Evolutionary conservation across 2,329 filamentous ascomycete species (phyloP).

Genomic region (Fusarium sarcochroum): DNA sequence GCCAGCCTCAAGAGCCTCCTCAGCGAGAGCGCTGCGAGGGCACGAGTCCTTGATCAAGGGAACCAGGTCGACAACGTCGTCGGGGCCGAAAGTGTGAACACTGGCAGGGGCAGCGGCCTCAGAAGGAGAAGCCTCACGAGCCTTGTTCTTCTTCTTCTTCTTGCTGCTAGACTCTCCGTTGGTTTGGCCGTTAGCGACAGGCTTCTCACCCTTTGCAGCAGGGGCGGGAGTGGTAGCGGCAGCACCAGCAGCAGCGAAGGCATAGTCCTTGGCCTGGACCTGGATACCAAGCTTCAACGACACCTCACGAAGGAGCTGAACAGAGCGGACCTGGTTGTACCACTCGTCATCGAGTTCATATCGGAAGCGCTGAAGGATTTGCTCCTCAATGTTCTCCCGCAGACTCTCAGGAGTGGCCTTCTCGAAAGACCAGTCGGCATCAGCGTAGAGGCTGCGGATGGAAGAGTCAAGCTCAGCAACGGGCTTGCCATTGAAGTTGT

Average conservation of each 20-base stretch:
- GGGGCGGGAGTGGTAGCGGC: constrained; percentile 47
- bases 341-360: constrained; percentile 79
- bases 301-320: constrained; percentile 91
- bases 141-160: constrained; percentile 76
- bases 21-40: constrained; percentile 89
- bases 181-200: constrained; percentile 56
- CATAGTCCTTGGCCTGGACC: constrained; percentile 76
- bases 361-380: constrained; percentile 82
- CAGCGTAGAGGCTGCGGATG: constrained; percentile 82
- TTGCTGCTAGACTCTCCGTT: constrained; percentile 60
- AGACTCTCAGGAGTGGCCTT: constrained; percentile 81
- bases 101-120: constrained; percentile 59
- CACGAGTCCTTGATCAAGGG: constrained; percentile 95
- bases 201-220: constrained; percentile 49
- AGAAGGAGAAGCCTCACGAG: constrained; percentile 67
- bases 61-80: constrained; percentile 93
- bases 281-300: constrained; percentile 92
- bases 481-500: constrained; percentile 81
- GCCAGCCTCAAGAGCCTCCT: constrained; percentile 95
- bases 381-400: constrained; percentile 76
- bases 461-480: constrained; percentile 81
- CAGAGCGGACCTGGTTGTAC: constrained; percentile 75
- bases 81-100: constrained; percentile 74
- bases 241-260: constrained; percentile 52
- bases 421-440: constrained; percentile 86